Evolutionary conservation across 257 asterid species (phyloP).

Genomic region (Solanum paucissectum): DNA sequence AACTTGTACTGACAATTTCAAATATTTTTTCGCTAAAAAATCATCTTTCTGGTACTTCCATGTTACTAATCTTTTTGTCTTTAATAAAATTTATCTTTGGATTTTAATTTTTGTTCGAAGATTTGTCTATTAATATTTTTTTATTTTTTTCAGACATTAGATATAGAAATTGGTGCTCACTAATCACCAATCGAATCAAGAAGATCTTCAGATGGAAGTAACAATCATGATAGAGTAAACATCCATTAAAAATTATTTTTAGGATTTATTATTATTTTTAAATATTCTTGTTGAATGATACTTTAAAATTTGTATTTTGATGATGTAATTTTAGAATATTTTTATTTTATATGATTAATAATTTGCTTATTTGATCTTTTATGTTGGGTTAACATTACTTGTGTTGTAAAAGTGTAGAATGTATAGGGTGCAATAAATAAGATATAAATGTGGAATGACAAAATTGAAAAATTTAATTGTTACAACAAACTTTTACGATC

Average conservation of each 20-base stretch:
- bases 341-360: too few species aligned
- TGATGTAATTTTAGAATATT: too few species aligned
- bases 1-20: not conserved
- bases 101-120: not conserved
- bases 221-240: too few species aligned
- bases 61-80: not conserved
- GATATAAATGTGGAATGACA: not conserved
- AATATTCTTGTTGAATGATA: too few species aligned
- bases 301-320: too few species aligned
- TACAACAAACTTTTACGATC: not conserved
- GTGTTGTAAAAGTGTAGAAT: too few species aligned
- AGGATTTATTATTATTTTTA: too few species aligned
- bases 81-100: not conserved
- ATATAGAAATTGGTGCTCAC: not conserved
- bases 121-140: not conserved
- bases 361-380: fast-evolving
- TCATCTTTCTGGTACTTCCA: not conserved
- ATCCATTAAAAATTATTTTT: too few species aligned
- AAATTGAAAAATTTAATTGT: not conserved
- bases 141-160: not conserved
- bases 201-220: not conserved
- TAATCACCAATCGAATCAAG: not conserved
- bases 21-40: too few species aligned
- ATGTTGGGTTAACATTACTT: too few species aligned
- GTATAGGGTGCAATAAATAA: too few species aligned